phyloP scores from a whole-genome alignment of 202 grass and related monocot species.

The Hordeum pubiflorum region DNA sequence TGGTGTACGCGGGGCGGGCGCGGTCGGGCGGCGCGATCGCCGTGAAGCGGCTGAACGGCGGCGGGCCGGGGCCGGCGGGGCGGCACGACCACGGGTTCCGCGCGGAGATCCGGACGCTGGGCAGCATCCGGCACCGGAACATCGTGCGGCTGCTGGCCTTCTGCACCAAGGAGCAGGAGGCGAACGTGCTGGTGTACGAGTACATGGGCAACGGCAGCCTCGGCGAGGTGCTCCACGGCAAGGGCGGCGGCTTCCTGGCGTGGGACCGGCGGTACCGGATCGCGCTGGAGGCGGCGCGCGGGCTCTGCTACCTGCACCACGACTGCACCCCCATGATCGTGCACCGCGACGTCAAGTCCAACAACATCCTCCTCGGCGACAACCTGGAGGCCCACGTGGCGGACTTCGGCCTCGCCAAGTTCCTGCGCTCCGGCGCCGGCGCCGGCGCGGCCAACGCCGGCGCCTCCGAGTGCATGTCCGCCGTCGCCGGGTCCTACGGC shows the following conservation, averaged over 20 bases:
- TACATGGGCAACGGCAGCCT: slow-evolving; percentile 87
- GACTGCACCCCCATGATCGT: slow-evolving; percentile 84
- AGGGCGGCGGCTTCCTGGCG: slow-evolving; percentile 47
- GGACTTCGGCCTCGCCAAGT: slow-evolving; percentile 96
- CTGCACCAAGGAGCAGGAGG: slow-evolving; percentile 24
- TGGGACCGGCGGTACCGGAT: slow-evolving; percentile 79
- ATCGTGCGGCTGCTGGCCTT: slow-evolving; percentile 82
- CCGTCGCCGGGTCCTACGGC: slow-evolving; percentile 91
- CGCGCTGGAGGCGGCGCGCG: slow-evolving; percentile 73
- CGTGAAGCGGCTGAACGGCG: slow-evolving; percentile 57
- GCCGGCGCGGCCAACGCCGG: background rate
- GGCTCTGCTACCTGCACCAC: slow-evolving; percentile 93
- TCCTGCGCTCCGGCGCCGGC: slow-evolving; percentile 25
- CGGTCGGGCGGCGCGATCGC: slow-evolving; percentile 43
- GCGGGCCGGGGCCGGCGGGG: background rate
- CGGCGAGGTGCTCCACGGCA: slow-evolving; percentile 74
- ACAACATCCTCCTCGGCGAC: slow-evolving; percentile 80
- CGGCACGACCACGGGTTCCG: slow-evolving; percentile 81
- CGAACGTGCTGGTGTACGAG: slow-evolving; percentile 89
- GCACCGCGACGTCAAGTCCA: slow-evolving; percentile 93
- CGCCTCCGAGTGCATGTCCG: slow-evolving; percentile 79
- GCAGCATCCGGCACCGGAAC: slow-evolving; percentile 86
- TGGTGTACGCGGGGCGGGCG: slow-evolving; percentile 58
- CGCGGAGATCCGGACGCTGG: slow-evolving; percentile 82
- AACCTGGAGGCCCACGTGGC: slow-evolving; percentile 79